These are phyloP conservation scores for Rhododendron vialii DNA, from an alignment of 148 eudicot species.

Conservation along the genomic window DNA sequence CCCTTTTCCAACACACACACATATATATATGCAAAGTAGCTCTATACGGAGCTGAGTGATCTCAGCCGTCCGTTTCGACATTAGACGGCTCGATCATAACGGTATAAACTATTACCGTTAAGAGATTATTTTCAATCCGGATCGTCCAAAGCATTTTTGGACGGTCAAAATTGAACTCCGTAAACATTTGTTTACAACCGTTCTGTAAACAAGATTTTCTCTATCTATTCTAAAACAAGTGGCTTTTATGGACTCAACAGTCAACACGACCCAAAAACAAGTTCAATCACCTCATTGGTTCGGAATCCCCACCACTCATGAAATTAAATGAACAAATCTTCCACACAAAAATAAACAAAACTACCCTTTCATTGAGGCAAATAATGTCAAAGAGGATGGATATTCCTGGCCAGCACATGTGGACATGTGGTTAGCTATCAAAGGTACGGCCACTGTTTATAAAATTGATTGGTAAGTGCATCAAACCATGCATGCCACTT, in stretches of 20 bases:
- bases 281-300: background rate
- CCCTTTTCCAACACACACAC: background rate
- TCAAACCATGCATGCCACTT: background rate
- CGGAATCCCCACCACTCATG: background rate
- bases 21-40: too few relatives aligned
- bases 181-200: too few relatives aligned
- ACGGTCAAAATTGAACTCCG: too few relatives aligned
- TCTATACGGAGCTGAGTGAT: too few relatives aligned
- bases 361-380: background rate
- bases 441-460: background rate
- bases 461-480: background rate
- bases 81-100: too few relatives aligned
- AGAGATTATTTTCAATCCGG: too few relatives aligned
- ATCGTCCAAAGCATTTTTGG: too few relatives aligned
- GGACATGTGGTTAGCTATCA: background rate
- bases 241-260: background rate
- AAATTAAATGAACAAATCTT: background rate
- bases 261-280: background rate
- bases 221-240: background rate
- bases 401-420: background rate
- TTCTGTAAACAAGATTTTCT: too few relatives aligned
- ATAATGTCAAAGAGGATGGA: background rate
- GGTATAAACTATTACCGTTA: too few relatives aligned
- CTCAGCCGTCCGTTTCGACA: too few relatives aligned
- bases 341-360: background rate